A percentile compares a stretch with the other conserved stretches of the same genome.
Conservation (phyloP, 371 early-diverging fungal genomes). For the Capillidium heterosporum region DNA sequence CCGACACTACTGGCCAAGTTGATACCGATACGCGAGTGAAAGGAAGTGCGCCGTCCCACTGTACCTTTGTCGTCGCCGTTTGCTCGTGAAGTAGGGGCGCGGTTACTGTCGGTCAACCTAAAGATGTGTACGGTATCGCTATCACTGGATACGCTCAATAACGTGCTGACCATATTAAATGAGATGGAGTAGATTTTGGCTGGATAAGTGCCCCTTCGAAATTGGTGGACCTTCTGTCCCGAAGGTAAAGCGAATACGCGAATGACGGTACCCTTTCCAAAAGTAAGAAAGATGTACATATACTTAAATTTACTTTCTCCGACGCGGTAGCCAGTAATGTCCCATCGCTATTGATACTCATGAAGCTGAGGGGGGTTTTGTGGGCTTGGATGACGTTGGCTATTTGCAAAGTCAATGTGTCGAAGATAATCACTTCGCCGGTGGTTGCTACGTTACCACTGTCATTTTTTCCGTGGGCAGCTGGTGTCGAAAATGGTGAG, state of each 20-base stretch:
- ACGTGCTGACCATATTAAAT: conserved; percentile 61
- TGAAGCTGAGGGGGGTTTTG: conserved; percentile 62
- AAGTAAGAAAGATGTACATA: background rate
- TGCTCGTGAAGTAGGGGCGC: background rate
- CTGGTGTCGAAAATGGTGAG: conserved; percentile 22
- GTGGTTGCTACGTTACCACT: conserved; percentile 10
- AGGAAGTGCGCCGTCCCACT: conserved; percentile 32
- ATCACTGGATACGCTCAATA: conserved; percentile 77
- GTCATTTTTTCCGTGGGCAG: background rate
- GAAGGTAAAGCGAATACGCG: conserved; percentile 81
- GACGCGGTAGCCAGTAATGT: conserved; percentile 85
- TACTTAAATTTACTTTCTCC: conserved; percentile 49
- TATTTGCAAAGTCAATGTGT: conserved; percentile 62
- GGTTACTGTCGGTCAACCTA: conserved; percentile 15
- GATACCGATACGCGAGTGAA: conserved; percentile 18
- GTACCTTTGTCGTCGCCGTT: background rate
- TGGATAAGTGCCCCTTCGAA: conserved; percentile 83
- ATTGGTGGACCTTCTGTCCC: conserved; percentile 79
- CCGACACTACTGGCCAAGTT: conserved; percentile 61
- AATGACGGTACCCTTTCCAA: conserved; percentile 76
- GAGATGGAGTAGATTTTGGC: conserved; percentile 79
- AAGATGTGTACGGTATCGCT: conserved; percentile 97
- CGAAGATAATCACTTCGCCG: conserved; percentile 80
- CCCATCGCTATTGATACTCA: conserved; percentile 78
- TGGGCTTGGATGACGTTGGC: conserved; percentile 88